These are phyloP conservation scores for Cerioporus squamosus DNA, from an alignment of 1,284 basidiomycete genomes.

Conservation along the genomic window DNA sequence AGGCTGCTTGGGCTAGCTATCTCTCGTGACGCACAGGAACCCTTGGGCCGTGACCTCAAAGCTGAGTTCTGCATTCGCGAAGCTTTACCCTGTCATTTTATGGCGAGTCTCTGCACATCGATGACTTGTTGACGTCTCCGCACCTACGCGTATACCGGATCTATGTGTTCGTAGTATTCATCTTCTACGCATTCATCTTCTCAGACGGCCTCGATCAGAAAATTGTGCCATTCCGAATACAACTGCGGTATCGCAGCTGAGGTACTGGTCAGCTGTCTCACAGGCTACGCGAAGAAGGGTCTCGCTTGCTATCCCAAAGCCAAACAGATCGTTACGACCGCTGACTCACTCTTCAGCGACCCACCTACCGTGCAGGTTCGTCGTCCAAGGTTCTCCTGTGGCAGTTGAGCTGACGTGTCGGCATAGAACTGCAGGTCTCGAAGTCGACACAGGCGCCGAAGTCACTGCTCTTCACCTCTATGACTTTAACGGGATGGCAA, in stretches of 20 bases:
- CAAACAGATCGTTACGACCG: constrained; percentile 78
- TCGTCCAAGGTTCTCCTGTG: constrained; percentile 13
- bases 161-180: no score
- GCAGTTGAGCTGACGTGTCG: background rate
- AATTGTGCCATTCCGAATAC: no score
- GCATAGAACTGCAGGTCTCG: constrained; percentile 17
- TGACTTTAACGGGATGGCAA: constrained; percentile 42
- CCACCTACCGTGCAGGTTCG: constrained; percentile 80
- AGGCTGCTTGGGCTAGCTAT: constrained; percentile 9
- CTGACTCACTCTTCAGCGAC: constrained; percentile 88
- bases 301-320: constrained; percentile 83
- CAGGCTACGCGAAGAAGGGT: constrained; percentile 81
- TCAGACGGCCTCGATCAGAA: no score
- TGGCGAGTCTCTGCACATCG: no score
- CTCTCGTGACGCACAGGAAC: background rate
- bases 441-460: constrained; percentile 35
- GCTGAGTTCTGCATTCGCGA: no score
- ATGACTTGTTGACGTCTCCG: no score
- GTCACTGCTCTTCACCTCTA: constrained; percentile 29
- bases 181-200: no score
- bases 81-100: no score
- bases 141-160: no score
- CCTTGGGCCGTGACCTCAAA: no score
- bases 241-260: no score
- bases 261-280: constrained; percentile 60